phyloP scores from a whole-genome alignment of 2,329 filamentous ascomycete genomes.

The Colletotrichum zoysiae region DNA sequence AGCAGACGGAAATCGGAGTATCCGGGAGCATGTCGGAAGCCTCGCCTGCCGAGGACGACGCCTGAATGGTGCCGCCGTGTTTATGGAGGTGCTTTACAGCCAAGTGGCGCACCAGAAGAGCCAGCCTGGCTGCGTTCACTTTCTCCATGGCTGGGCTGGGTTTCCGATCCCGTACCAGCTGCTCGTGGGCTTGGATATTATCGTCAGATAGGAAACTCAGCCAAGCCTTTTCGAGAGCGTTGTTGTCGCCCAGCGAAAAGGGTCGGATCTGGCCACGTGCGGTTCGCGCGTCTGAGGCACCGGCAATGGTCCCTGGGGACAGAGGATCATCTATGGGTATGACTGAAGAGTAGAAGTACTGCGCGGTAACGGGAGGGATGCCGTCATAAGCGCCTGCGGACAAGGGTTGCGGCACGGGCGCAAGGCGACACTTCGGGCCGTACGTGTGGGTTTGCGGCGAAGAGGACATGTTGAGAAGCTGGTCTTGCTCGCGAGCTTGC shows the following conservation, averaged over 20 bases:
- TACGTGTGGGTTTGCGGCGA: conserved; percentile 64
- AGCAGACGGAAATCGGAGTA: conserved; percentile 58
- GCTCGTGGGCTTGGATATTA: conserved; percentile 62
- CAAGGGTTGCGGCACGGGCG: conserved; percentile 57
- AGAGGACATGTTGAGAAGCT: conserved; percentile 10
- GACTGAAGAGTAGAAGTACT: conserved; percentile 88
- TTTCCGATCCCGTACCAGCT: conserved; percentile 50
- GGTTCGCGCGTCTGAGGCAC: conserved; percentile 62
- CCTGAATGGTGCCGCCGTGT: conserved; percentile 56
- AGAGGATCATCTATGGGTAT: conserved; percentile 90
- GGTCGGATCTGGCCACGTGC: conserved; percentile 76
- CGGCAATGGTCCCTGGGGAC: conserved; percentile 70
- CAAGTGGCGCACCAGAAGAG: conserved; percentile 57
- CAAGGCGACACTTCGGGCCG: conserved; percentile 69
- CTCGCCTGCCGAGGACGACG: conserved; percentile 48
- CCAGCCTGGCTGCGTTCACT: conserved; percentile 53
- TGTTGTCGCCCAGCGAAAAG: conserved; percentile 84
- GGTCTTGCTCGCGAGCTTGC: background rate
- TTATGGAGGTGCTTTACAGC: conserved; percentile 61
- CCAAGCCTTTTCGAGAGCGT: conserved; percentile 84
- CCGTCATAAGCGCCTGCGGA: conserved; percentile 55
- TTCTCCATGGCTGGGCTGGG: conserved; percentile 51
- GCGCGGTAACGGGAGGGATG: conserved; percentile 72
- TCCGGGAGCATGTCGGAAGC: conserved; percentile 49
- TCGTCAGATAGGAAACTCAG: conserved; percentile 66